Conservation (phyloP, 441 rosid genomes). For the Pelargonium cotyledonis region DNA sequence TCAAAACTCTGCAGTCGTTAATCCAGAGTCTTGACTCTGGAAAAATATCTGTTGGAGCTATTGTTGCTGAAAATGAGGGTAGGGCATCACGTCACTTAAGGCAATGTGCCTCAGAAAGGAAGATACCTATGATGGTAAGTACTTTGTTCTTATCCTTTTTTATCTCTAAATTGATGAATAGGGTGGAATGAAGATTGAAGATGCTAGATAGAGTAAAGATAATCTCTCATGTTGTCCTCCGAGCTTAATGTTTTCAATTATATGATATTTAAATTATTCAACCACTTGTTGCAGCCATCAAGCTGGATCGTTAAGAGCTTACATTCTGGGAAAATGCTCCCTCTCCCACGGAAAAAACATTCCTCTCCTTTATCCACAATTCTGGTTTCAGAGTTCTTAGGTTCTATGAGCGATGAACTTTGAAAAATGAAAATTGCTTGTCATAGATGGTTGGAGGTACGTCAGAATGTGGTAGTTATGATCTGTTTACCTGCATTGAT, state of each 20-base stretch:
- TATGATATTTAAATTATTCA: background rate
- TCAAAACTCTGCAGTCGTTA: slow-evolving; percentile 43
- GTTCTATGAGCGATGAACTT: slow-evolving; percentile 35
- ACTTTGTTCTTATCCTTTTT: background rate
- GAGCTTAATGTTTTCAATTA: background rate
- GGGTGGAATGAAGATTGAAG: background rate
- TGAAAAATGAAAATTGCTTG: slow-evolving; percentile 23
- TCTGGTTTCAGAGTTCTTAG: slow-evolving; percentile 11
- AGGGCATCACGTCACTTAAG: slow-evolving; percentile 51
- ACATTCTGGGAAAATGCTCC: slow-evolving; percentile 38
- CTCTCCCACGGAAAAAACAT: slow-evolving; percentile 18
- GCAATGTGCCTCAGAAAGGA: slow-evolving; percentile 52
- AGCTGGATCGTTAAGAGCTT: slow-evolving; percentile 56
- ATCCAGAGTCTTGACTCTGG: slow-evolving; percentile 34
- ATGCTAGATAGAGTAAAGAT: background rate
- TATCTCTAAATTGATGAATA: background rate
- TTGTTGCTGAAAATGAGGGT: slow-evolving; percentile 42
- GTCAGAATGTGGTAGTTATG: background rate
- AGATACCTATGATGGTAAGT: slow-evolving; percentile 50
- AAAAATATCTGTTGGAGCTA: slow-evolving; percentile 36
- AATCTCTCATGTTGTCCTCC: background rate
- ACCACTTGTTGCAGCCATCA: slow-evolving; percentile 34
- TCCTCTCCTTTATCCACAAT: slow-evolving; percentile 13
- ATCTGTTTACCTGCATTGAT: background rate
- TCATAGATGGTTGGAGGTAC: background rate